Base-by-base conservation (phyloP, 257 asterid genomes). In the Solanum okadae region DNA sequence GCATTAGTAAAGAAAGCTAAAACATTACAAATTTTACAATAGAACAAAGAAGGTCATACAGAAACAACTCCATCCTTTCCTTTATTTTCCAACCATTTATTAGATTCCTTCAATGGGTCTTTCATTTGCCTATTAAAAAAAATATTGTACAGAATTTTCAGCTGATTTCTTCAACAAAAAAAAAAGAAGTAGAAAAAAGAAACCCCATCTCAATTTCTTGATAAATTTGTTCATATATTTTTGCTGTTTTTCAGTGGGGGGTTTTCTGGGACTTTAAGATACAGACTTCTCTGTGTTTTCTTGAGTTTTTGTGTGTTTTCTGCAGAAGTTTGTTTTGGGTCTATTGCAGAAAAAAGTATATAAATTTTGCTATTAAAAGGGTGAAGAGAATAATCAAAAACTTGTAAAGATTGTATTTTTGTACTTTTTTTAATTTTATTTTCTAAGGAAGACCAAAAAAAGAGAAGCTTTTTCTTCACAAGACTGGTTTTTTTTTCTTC, bases 71-170 rank as follows among this genome's bases (percentile, higher is more conserved):
- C 90, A 85, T 33, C 90, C 95, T 95, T 92, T 84, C 94, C 90
- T 87, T 87, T 33, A 16, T 72, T 93, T 90, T 93, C 86, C 94
- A 89, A 90, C 95, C 96, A 94, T 92, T 95, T 90, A 89, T 93
- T 95, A 92, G 98, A 94, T 94, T 94, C 95, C 95, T 92, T 87
- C 93, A 93, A 91, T 93, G 92, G 93, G 89, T 90, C 92, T 94
- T 77, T 90, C 89, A 88, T 86, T 86, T 88, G 86, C 86, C 92
- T 89, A 93, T 92, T 94, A 92, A 90, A 94, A 34, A 35, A 92
- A 90, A 94, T 5, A 20, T 95, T 95, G 91, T 91, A 92, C 86
- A 91, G 87, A 86, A 88, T 88, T 87, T 86, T 84, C 87, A 90
- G 89, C 91, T 89, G 38, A 44, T 42, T 42, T 22, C 5, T 25